Evolutionary conservation across 805 yeast species (phyloP).

Genomic region (Diddensiella transvaalensis): DNA sequence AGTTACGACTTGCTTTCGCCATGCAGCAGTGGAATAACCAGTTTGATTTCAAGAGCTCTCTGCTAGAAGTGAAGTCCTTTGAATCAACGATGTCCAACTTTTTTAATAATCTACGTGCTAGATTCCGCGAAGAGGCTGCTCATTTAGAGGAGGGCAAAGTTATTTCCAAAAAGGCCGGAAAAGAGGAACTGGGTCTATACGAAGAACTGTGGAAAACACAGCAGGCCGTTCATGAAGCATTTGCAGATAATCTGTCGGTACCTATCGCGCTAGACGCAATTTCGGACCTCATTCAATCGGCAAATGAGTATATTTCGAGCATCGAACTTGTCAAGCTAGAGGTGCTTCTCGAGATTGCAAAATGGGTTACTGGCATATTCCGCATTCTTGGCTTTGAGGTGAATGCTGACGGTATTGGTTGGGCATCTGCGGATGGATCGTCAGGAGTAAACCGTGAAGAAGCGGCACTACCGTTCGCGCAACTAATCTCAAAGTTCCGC

Average conservation of each 20-base stretch:
- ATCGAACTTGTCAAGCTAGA: conserved; percentile 57
- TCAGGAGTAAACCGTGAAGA: conserved; percentile 50
- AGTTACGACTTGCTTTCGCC: conserved; percentile 86
- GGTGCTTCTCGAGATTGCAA: conserved; percentile 58
- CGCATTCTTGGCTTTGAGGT: conserved; percentile 71
- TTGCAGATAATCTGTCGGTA: conserved; percentile 84
- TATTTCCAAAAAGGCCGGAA: conserved; percentile 59
- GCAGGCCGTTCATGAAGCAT: conserved; percentile 62
- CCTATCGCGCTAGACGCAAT: conserved; percentile 67
- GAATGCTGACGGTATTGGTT: conserved; percentile 71
- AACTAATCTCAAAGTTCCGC: conserved; percentile 72
- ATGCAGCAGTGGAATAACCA: conserved; percentile 90
- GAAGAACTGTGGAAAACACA: conserved; percentile 50
- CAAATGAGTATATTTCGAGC: conserved; percentile 70
- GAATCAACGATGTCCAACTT: conserved; percentile 75
- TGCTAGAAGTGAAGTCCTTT: conserved; percentile 70
- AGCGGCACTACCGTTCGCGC: conserved; percentile 71
- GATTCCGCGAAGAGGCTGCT: conserved; percentile 61
- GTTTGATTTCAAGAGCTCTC: conserved; percentile 82
- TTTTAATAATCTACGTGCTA: conserved; percentile 82
- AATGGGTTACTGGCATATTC: conserved; percentile 69
- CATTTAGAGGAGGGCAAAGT: conserved; percentile 44
- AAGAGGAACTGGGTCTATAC: conserved; percentile 53
- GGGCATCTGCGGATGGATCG: conserved; percentile 44
- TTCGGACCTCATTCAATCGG: conserved; percentile 61